Evolutionary conservation across 331 rosid species (phyloP), one percentile per base, ranked within the genome.

Genomic region (Cydonia oblonga): DNA sequence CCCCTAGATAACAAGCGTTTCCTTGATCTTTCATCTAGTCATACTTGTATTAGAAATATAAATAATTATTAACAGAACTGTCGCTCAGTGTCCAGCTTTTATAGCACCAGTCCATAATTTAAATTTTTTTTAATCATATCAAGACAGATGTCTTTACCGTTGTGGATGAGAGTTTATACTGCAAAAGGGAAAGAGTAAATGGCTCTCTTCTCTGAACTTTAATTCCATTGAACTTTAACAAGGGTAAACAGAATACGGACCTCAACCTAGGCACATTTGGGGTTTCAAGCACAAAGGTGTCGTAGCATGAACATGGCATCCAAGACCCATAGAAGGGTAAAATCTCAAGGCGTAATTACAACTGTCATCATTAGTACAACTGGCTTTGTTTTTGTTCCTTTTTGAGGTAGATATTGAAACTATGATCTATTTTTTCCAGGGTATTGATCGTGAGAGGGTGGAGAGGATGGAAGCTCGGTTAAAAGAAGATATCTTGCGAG

Each of bases 381-480:
- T 56, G 74, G 23, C 51, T 32, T 22, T n/a, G 57, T 4, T 32
- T 51, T 22, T 32, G 19, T 44, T 44, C 52, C 52, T 44, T 44
- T 44, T 44, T 44, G 52, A 44, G 52, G 19, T 40, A 40, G 49
- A 40, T 69, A 61, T 54, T 75, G 54, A 74, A 74, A 29, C 29
- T 33, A 3, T 61, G 20, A 73, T 73, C 59, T 63, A 54, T n/a
- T 78, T 63, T 25, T 77, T 85, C 64, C 81, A 90, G 96, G 96
- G 96, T 22, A 90, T 90, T 79, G 93, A 80, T 75, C 86, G 96
- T 62, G 87, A 86, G 73, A 78, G 96, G 76, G 95, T 90, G 75
- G 96, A 90, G 89, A 83, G 90, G 62, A 90, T 90, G 96, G 96
- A 90, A 75, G 90, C 95, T 57, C 92, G 96, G 42, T 70, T 90